phyloP scores from a whole-genome alignment of 2,329 filamentous ascomycete genomes.

The Capronia coronata region DNA sequence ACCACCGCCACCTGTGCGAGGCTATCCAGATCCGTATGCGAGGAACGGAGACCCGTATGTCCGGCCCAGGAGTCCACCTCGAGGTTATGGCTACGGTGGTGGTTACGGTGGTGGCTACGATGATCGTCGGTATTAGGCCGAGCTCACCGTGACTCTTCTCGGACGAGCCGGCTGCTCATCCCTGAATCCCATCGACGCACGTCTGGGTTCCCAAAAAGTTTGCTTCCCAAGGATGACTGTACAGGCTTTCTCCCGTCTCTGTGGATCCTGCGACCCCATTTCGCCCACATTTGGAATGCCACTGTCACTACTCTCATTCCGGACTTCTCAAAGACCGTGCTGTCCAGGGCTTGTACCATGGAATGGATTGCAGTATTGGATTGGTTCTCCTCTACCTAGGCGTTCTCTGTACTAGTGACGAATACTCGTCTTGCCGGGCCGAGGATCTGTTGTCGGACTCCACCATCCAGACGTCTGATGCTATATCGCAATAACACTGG shows the following conservation, averaged over 20 bases:
- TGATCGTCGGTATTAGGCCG: slow-evolving; percentile 25
- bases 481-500: background rate
- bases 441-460: background rate
- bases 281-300: background rate
- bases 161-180: background rate
- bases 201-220: slow-evolving; percentile 1
- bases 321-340: slow-evolving; percentile 2
- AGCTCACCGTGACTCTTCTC: background rate
- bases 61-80: slow-evolving; percentile 26
- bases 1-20: slow-evolving; percentile 49
- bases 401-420: slow-evolving; percentile 6
- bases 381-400: slow-evolving; percentile 7
- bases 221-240: slow-evolving; percentile 1
- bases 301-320: slow-evolving; percentile 1
- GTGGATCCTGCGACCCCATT: too few relatives aligned
- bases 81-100: slow-evolving; percentile 24
- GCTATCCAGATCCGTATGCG: slow-evolving; percentile 55
- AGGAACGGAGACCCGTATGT: slow-evolving; percentile 41
- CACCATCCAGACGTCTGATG: slow-evolving; percentile 3
- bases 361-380: slow-evolving; percentile 6
- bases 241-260: background rate
- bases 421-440: slow-evolving; percentile 2
- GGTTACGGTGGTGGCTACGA: slow-evolving; percentile 26
- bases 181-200: background rate
- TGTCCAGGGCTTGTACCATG: slow-evolving; percentile 7